Base-by-base conservation (phyloP, 163 green algal species). In the Chlamydomonas reinhardtii region DNA sequence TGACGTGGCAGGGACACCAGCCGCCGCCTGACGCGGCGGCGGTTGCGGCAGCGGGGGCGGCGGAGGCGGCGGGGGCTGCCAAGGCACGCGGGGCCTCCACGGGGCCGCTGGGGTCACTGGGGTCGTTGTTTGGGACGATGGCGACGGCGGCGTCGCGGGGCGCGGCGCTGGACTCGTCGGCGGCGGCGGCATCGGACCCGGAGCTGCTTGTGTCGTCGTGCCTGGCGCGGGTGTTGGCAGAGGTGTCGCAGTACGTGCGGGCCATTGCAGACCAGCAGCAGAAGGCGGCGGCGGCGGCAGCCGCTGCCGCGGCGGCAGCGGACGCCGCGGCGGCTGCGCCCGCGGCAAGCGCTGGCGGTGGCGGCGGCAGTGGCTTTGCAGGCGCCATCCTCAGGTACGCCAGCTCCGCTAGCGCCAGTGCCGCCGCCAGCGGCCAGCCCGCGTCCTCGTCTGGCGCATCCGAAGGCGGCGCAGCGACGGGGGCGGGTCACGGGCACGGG, bases 201-300 rank as follows among this genome's bases (percentile, higher is more conserved):
- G 48, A 56, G 48, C 48, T 56, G 35, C 59, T 91, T 32, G 78
- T 68, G 32, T 85, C 87, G 24, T 88, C 87, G 5, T 76, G 82
- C n/a, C 29, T 91, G 80, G 56, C 87, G 4, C 64, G 81, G 9
- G 74, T 91, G 37, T 2, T 91, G 12, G 78, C 73, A 2, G 87
- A 91, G 25, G 22, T 88, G 32, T 32, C 52, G 12, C 37, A 72
- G 12, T 81, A 84, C 29, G 64, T 82, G 16, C 66, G 70, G 19
- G 54, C 62, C n/a, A 71, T 78, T 0, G 62, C 59, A 43, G 80
- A 66, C 54, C 79, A 66, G n/a, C 65, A 71, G 20, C 24, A 66
- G 39, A 37, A 52, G 17, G 31, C 73, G 62, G 14, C n/a, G 71
- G 71, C 39, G 37, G 71, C 71, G 11, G 71, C 73, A 37, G 14